phyloP scores from a whole-genome alignment of 768 basidiomycete genomes.

The Tulasnella sp. region DNA sequence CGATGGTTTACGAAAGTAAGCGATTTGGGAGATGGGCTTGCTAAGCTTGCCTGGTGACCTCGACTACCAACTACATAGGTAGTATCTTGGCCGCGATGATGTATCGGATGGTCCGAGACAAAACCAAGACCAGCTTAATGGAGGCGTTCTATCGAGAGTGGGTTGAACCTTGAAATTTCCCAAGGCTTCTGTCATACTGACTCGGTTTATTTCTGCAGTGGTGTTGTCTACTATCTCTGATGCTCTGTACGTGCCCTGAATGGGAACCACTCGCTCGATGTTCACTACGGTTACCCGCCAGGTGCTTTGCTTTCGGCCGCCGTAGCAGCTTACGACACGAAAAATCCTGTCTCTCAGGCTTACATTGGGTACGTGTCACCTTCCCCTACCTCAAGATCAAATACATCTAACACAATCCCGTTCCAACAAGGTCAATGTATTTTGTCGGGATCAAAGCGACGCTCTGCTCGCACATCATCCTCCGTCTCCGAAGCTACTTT shows the following conservation, averaged over 20 bases:
- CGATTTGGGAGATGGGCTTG: not conserved
- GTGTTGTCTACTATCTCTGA: not conserved
- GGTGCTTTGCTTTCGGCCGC: not conserved
- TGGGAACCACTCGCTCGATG: not conserved
- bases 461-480: constrained; percentile 6
- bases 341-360: not conserved
- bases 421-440: not conserved
- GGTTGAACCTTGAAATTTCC: not conserved
- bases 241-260: not conserved
- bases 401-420: too few species aligned
- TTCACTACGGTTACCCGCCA: not conserved
- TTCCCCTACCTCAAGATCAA: not conserved
- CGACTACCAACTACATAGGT: not conserved
- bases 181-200: not conserved
- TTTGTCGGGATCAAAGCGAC: not conserved
- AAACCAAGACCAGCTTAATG: not conserved
- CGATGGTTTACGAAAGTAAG: not conserved
- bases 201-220: not conserved
- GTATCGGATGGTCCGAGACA: not conserved
- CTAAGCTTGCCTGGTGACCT: not conserved
- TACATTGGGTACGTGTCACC: not conserved
- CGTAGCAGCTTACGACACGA: not conserved
- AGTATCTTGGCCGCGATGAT: not conserved
- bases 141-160: not conserved
- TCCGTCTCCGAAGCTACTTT: constrained; percentile 3